phyloP scores from a whole-genome alignment of 495 filamentous ascomycete genomes.

The Talaromyces liani region DNA sequence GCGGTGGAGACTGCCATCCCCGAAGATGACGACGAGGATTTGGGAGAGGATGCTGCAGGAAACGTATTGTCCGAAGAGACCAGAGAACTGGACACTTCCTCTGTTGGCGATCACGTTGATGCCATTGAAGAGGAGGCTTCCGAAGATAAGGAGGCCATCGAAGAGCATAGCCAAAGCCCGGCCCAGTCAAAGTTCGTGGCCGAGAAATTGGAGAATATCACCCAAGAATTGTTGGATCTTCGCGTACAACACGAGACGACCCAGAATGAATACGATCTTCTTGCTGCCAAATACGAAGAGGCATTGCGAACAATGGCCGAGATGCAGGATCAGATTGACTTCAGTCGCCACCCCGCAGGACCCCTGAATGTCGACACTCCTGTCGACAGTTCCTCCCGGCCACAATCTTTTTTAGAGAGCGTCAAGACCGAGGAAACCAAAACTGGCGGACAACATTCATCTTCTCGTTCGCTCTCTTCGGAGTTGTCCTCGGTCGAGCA shows the following conservation, averaged over 20 bases:
- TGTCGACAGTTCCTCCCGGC: constrained; percentile 54
- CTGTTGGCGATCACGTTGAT: constrained; percentile 19
- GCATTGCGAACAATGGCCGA: constrained; percentile 73
- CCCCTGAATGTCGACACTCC: constrained; percentile 36
- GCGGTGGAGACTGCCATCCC: constrained; percentile 46
- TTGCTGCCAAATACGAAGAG: constrained; percentile 86
- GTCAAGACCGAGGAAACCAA: constrained; percentile 67
- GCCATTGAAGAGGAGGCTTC: constrained; percentile 25
- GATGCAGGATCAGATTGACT: constrained; percentile 79
- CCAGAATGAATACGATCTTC: constrained; percentile 68
- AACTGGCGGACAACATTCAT: constrained; percentile 72
- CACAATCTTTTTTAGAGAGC: constrained; percentile 90
- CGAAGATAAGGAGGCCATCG: constrained; percentile 20
- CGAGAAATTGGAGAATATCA: constrained; percentile 88
- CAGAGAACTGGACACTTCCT: constrained; percentile 9
- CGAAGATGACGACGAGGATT: constrained; percentile 42
- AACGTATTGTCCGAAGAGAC: constrained; percentile 29
- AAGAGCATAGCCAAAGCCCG: constrained; percentile 48
- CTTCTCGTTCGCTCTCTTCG: constrained; percentile 91
- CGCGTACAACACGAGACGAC: constrained; percentile 84
- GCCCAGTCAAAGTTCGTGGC: constrained; percentile 79
- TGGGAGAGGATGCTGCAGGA: constrained; percentile 44
- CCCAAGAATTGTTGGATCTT: constrained; percentile 86
- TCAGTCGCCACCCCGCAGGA: constrained; percentile 63
- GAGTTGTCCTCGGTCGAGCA: constrained; percentile 92